Evolutionary conservation across 148 eudicot genomes (phyloP).

Genomic region (Chenopodium album): DNA sequence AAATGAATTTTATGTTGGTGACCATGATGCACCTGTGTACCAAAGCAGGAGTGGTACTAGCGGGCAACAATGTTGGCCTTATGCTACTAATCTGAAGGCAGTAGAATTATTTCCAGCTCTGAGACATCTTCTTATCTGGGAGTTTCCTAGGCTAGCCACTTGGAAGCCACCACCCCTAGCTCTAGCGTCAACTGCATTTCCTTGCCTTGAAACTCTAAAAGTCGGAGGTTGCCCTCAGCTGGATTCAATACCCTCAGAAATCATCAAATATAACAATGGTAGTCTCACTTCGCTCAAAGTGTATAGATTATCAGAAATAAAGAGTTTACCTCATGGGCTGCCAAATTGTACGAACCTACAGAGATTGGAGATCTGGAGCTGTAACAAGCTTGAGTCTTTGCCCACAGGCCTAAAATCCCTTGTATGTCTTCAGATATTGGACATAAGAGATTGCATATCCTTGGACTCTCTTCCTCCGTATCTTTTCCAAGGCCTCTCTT

Average conservation of each 20-base stretch:
- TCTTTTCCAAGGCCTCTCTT: conserved; percentile 4
- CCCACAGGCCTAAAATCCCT: background rate
- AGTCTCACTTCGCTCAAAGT: conserved; percentile 4
- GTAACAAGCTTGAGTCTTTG: background rate
- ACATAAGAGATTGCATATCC: background rate
- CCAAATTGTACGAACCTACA: conserved; percentile 2
- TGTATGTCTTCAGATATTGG: conserved; percentile 1
- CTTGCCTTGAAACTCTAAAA: background rate
- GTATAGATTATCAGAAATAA: background rate
- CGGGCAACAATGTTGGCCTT: background rate
- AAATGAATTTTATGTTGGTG: background rate
- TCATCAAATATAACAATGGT: background rate
- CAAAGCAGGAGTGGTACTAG: background rate
- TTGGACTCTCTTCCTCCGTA: conserved; percentile 9
- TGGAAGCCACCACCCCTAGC: conserved; percentile 4
- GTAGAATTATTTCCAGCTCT: conserved; percentile 1
- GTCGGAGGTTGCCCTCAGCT: background rate
- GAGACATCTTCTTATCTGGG: background rate
- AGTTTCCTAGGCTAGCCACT: background rate
- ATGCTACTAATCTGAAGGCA: background rate
- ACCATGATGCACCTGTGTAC: background rate
- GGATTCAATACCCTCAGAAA: background rate
- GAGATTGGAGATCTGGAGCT: conserved; percentile 1
- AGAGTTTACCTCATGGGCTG: background rate
- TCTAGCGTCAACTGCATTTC: background rate